Base-by-base conservation (phyloP, 805 yeast genomes). In the Starmerella vitae region DNA sequence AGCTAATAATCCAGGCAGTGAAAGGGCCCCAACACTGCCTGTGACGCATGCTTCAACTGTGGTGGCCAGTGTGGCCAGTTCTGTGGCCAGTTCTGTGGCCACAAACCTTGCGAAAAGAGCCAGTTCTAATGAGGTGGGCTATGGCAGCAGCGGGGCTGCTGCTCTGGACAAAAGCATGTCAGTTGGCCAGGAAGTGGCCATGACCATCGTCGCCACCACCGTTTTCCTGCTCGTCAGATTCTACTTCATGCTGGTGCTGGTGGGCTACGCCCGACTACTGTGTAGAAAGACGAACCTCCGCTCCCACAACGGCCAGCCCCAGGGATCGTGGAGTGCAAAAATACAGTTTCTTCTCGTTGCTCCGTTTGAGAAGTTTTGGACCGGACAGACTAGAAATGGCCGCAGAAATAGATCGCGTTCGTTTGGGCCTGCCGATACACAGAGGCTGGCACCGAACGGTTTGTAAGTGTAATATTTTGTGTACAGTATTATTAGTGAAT, bases 261-360 rank as follows among this genome's bases (percentile, higher is more conserved):
- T 76, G 15, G 70, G 80, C 5, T 76, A 71, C 53, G 67, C 78
- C 37, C 69, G 71, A 37, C 60, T 62, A 43, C 62, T 76, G 44
- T 66, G 74, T 34, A 64, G 72, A 30, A 61, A 54, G 45, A 52
- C 56, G 20, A 61, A 60, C 39, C 51, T 62, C 37, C 51, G 61
- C 13, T 49, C 61, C 12, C 49, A 49, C 34, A 60, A 59, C 37
- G 61, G 61, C 35, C 51, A 49, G 44, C 60, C 62, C 8, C 39
- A 45, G 36, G 54, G 55, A 14, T 53, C 60, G 10, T 48, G 46
- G 39, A 41, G 44, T 12, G 60, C 62, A 17, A 52, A 49, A 26
- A 20, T 52, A 3, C 63, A 59, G 42, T 49, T 37, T 34, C 9
- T 43, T n/a, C 45, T 55, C n/a, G 34, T 59, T 10, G 39, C 46